phyloP scores from a whole-genome alignment of 805 yeast species.

The Spathaspora hagerdaliae region DNA sequence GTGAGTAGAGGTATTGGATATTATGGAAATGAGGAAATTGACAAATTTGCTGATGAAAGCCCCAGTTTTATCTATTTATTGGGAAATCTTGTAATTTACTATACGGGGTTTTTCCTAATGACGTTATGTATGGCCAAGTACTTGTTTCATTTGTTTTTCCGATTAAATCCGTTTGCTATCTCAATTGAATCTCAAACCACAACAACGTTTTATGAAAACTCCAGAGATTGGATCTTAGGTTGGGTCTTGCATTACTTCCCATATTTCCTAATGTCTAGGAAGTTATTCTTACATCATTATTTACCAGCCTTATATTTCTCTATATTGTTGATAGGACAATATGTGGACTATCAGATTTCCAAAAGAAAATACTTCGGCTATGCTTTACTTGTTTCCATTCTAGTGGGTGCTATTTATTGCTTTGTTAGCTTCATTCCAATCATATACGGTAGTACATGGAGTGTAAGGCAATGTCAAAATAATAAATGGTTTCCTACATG shows the following conservation, averaged over 20 bases:
- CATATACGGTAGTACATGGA: constrained; percentile 48
- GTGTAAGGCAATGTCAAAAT: constrained; percentile 31
- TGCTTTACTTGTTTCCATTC: constrained; percentile 14
- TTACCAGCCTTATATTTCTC: constrained; percentile 49
- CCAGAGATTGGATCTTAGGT: constrained; percentile 46
- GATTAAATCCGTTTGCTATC: constrained; percentile 28
- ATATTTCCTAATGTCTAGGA: constrained; percentile 39
- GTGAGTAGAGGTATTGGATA: constrained; percentile 56
- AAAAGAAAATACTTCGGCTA: constrained; percentile 24
- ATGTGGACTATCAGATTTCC: constrained; percentile 36
- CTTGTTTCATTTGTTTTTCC: constrained; percentile 15
- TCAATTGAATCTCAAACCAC: constrained; percentile 11
- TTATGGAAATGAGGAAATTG: constrained; percentile 37
- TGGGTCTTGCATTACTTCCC: constrained; percentile 60
- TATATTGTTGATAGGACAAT: constrained; percentile 41
- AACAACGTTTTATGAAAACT: constrained; percentile 14
- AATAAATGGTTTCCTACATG: constrained; percentile 35
- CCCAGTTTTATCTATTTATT: constrained; percentile 46
- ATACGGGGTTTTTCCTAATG: constrained; percentile 36
- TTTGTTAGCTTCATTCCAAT: constrained; percentile 35
- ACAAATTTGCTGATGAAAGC: constrained; percentile 21
- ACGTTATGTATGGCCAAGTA: constrained; percentile 19
- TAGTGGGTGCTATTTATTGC: constrained; percentile 17
- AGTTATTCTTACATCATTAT: constrained; percentile 44
- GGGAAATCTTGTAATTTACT: constrained; percentile 63